These are phyloP conservation scores for Candida parachauliodes DNA, from an alignment of 805 yeast species.

Conservation along the genomic window DNA sequence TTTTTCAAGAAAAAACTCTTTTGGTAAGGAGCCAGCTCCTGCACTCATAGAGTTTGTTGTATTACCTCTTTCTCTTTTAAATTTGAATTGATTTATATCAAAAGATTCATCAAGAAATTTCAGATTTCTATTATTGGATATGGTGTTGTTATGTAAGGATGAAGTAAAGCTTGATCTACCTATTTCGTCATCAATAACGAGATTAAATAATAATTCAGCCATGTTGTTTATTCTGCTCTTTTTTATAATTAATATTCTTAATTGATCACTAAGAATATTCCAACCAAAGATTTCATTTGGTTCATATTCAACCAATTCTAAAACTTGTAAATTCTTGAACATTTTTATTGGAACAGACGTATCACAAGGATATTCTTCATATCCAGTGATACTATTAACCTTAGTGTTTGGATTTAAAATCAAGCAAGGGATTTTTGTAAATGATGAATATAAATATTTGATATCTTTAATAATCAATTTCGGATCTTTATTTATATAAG, in stretches of 20 bases:
- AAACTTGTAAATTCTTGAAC: constrained; percentile 59
- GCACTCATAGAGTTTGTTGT: constrained; percentile 13
- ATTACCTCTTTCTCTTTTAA: constrained; percentile 22
- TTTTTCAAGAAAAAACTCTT: constrained; percentile 12
- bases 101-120: constrained; percentile 12
- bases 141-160: constrained; percentile 14
- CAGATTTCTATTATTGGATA: too few species aligned
- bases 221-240: constrained; percentile 50
- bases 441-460: constrained; percentile 57
- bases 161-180: constrained; percentile 35
- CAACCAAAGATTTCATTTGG: constrained; percentile 67
- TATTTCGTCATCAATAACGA: constrained; percentile 52
- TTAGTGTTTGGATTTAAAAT: constrained; percentile 58
- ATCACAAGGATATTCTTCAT: constrained; percentile 70
- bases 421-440: constrained; percentile 63
- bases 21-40: constrained; percentile 29
- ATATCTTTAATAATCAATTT: constrained; percentile 48
- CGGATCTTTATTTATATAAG: constrained; percentile 33
- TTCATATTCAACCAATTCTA: constrained; percentile 57
- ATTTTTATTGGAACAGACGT: constrained; percentile 61
- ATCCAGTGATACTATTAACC: constrained; percentile 54
- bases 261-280: constrained; percentile 51
- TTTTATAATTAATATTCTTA: constrained; percentile 52
- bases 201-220: constrained; percentile 47
- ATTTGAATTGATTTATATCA: constrained; percentile 21